Conservation (phyloP, 306 rosid species). For the Lathyrus tuberosus region DNA sequence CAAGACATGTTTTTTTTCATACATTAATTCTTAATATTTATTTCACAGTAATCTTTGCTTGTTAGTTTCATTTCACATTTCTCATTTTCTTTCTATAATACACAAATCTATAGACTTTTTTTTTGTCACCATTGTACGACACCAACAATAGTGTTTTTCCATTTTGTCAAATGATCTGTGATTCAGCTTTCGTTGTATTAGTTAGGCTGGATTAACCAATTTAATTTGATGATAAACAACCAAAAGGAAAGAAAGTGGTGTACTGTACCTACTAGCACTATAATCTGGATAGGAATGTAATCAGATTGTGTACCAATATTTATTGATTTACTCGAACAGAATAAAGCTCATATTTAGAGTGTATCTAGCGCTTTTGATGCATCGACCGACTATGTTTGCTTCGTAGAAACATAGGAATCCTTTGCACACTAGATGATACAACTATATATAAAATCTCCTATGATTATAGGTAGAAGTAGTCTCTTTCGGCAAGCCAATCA, state of each 20-base stretch:
- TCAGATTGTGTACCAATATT: conserved; percentile 2
- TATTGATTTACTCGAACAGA: neutral
- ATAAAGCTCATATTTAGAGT: neutral
- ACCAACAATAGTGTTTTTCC: neutral
- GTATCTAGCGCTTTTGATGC: neutral
- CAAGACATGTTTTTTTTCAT: neutral
- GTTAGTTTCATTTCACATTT: neutral
- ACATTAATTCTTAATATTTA: neutral
- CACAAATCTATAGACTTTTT: neutral
- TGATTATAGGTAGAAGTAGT: neutral
- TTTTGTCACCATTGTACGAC: neutral
- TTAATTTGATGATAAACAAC: neutral
- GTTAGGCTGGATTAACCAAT: neutral
- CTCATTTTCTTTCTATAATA: neutral
- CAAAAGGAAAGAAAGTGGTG: neutral
- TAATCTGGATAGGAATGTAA: conserved; percentile 13
- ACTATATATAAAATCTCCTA: too few relatives aligned
- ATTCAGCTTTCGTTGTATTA: conserved; percentile 16
- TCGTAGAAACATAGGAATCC: neutral
- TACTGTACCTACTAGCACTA: neutral
- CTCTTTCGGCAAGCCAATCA: neutral
- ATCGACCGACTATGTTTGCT: neutral
- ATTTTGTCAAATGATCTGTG: conserved; percentile 11
- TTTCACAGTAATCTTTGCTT: neutral
- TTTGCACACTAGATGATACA: too few relatives aligned